A percentile compares a stretch with the other conserved stretches of the same genome.
Evolutionary conservation across 352 stramenopile species (phyloP).

Genomic region (Globisporangium solare): DNA sequence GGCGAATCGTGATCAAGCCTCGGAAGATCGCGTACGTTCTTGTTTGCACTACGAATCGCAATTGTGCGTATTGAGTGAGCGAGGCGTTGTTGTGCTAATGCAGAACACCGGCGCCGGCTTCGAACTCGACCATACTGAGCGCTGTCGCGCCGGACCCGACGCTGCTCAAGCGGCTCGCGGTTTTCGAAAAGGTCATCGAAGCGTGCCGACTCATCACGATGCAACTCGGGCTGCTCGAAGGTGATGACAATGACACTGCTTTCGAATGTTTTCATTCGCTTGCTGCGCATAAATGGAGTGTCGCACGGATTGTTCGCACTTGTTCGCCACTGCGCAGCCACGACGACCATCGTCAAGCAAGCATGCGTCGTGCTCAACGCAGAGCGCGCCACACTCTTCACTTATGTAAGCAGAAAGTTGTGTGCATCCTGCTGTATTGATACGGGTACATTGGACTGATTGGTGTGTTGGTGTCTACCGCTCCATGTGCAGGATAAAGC

Average conservation of each 20-base stretch:
- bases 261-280: not conserved
- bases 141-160: conserved; percentile 21
- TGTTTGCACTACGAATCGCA: not conserved
- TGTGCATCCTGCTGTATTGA: not conserved
- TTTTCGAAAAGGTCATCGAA: conserved; percentile 76
- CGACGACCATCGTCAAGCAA: conserved; percentile 83
- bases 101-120: no score
- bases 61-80: no score
- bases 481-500: conserved; percentile 41
- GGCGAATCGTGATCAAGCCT: conserved; percentile 66
- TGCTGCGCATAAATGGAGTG: not conserved
- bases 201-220: conserved; percentile 79
- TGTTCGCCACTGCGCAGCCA: conserved; percentile 29
- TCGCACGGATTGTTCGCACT: no score
- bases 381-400: conserved; percentile 88
- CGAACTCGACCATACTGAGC: no score
- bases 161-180: conserved; percentile 50
- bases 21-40: conserved; percentile 51
- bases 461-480: not conserved
- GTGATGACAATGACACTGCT: conserved; percentile 28
- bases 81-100: no score
- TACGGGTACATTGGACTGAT: no score
- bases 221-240: conserved; percentile 68
- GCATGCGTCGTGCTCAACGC: conserved; percentile 85
- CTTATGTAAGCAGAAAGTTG: conserved; percentile 42